Evolutionary conservation across 352 stramenopile species (phyloP), one percentile per base, ranked within the genome.

Genomic region (Globisporangium iwayamae): DNA sequence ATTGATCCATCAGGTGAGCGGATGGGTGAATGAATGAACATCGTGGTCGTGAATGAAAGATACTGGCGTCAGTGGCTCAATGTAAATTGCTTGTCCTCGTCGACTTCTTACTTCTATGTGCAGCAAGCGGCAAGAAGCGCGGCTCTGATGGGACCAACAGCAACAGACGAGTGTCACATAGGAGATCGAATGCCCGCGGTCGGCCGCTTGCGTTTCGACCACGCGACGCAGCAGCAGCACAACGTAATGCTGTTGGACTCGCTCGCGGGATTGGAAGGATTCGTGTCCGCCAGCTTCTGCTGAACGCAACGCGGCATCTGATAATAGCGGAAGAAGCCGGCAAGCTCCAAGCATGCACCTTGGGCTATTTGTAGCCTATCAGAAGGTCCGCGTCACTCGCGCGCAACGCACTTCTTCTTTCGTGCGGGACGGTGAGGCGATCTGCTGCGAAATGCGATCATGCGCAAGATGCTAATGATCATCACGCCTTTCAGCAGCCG

Each of bases 361-460:
- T 22, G 25, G 22, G 32, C 41, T 41, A 62, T 43, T 52, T 43
- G n/a, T 54, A 55, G 56, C 6, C 18, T 20, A 16, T 22, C 2
- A 22, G 43, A 61, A 48, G 25, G 32, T 62, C 47, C 43, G 41
- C 51, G 41, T 18, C 56, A 52, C 22, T 22, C 18, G 56, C n/a
- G 34, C 16, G 56, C 39, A 48, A 38, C 39, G 36, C 39, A 30
- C 56, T 56, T 38, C 28, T 20, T 47, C 4, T 8, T 47, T 22
- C 18, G 4, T 18, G 16, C 39, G 43, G 38, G 56, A 62, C 56
- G 28, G 20, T 62, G 41, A 16, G 43, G 8, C 34, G 28, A 28
- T 36, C 16, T 7, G 16, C 13, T 54, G 25, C 30, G 22, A 34
- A 32, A 43, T 62, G 56, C 28, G 56, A 54, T 45, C 28, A 43